phyloP scores from a whole-genome alignment of 805 yeast genomes.

The Wickerhamiella allomyrinae region DNA sequence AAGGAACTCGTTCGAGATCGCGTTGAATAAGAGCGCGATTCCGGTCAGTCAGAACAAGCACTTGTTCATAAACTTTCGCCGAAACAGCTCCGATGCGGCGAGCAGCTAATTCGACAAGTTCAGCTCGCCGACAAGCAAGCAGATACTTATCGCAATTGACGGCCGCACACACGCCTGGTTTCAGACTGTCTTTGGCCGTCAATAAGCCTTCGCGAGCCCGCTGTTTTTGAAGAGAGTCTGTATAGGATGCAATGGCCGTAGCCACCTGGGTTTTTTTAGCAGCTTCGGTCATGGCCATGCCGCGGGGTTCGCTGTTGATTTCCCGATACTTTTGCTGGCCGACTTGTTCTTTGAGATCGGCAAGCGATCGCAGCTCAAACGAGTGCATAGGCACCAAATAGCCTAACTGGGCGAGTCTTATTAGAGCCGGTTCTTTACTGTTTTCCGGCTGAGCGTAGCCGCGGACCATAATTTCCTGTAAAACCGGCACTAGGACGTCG shows the following conservation, averaged over 20 bases:
- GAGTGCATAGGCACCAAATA: slow-evolving; percentile 36
- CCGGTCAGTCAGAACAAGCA: slow-evolving; percentile 44
- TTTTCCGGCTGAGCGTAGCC: slow-evolving; percentile 32
- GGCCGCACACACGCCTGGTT: slow-evolving; percentile 26
- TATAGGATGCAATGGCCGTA: slow-evolving; percentile 8
- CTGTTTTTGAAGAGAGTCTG: neutral
- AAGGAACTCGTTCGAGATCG: slow-evolving; percentile 25
- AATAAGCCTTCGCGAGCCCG: neutral
- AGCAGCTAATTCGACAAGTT: slow-evolving; percentile 46
- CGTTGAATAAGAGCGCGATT: neutral
- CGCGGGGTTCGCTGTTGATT: slow-evolving; percentile 40
- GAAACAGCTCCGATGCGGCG: slow-evolving; percentile 60
- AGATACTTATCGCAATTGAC: slow-evolving; percentile 54
- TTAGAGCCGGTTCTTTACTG: neutral
- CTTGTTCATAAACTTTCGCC: slow-evolving; percentile 45
- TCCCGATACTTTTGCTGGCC: slow-evolving; percentile 8
- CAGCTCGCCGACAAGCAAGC: slow-evolving; percentile 48
- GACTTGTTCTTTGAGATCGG: slow-evolving; percentile 15
- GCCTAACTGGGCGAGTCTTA: neutral
- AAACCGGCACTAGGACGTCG: slow-evolving; percentile 39
- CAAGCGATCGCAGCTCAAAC: slow-evolving; percentile 23
- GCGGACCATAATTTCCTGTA: slow-evolving; percentile 52
- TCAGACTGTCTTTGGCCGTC: neutral
- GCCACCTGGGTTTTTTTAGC: slow-evolving; percentile 26
- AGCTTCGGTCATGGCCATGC: slow-evolving; percentile 42